Evolutionary conservation across 2,329 filamentous ascomycete species (phyloP), one percentile per base, ranked within the genome.

Genomic region (Trichophaea hybrida): DNA sequence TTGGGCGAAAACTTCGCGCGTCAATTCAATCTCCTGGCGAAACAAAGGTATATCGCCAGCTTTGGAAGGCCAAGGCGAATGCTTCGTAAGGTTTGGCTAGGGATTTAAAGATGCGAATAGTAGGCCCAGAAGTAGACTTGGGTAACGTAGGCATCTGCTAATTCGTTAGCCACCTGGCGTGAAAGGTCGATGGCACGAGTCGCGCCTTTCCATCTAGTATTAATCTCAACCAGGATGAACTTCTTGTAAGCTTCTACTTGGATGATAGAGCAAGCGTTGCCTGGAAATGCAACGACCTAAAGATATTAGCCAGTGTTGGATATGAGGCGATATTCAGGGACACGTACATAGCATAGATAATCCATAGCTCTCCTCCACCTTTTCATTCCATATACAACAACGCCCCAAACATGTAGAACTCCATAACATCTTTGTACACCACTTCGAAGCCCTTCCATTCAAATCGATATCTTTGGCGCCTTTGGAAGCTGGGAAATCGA

Each of bases 201-300:
- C 74, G 71, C 67, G 80, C 75, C 67, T 76, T 80, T 65, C 89
- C 90, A 57, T 82, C 75, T 5, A 80, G 76, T 15, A 98, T 74
- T 58, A 96, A 76, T 57, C 82, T n/a, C 81, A 7, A 89, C 78
- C 13, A 98, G 74, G 6, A 94, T 70, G 86, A 88, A 96, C 72
- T 91, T 94, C 74, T 91, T 94, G 75, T 94, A 91, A 5, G 88
- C 87, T 65, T 95, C 88, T 3, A 86, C 76, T 43, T 69, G 67
- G 52, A 67, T 67, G 46, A 61, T 57, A 13, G 64, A 67, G 51
- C 65, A 64, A 4, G 61, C 59, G 44, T 55, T 64, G 46, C 64
- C 67, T 55, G 67, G 67, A 8, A 65, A 64, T 5, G 66, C 61
- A 44, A 63, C 33, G 57, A 33, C 48, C 51, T 38, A 35, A 44